Evolutionary conservation across 345 rosid species (phyloP).

Genomic region (Boechera stricta): DNA sequence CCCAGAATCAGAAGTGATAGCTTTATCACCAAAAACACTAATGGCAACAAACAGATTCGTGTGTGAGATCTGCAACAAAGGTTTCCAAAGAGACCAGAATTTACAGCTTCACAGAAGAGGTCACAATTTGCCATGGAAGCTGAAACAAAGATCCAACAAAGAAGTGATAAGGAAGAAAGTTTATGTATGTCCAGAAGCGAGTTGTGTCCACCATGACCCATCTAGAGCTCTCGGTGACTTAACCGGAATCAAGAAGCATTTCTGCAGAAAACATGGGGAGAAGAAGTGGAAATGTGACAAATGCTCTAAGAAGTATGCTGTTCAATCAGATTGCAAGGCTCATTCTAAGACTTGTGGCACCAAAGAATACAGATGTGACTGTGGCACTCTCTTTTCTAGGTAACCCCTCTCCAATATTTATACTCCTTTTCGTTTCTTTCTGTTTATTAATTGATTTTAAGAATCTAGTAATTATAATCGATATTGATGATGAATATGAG

Average conservation of each 20-base stretch:
- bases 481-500: slow-evolving; percentile 19
- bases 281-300: slow-evolving; percentile 98
- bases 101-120: slow-evolving; percentile 87
- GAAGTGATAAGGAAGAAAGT: slow-evolving; percentile 60
- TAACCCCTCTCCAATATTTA: slow-evolving; percentile 25
- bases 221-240: slow-evolving; percentile 94
- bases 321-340: slow-evolving; percentile 98
- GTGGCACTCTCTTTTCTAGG: slow-evolving; percentile 96
- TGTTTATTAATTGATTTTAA: slow-evolving; percentile 9
- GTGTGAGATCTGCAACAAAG: slow-evolving; percentile 92
- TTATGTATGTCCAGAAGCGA: slow-evolving; percentile 71
- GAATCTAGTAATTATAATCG: slow-evolving; percentile 21
- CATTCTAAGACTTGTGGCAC: slow-evolving; percentile 97
- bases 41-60: slow-evolving; percentile 82
- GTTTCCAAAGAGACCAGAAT: slow-evolving; percentile 91
- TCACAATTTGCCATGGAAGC: slow-evolving; percentile 91
- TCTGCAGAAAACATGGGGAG: slow-evolving; percentile 90
- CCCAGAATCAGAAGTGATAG: slow-evolving; percentile 89
- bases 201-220: slow-evolving; percentile 91
- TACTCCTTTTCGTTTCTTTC: background rate
- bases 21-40: slow-evolving; percentile 78
- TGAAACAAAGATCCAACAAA: slow-evolving; percentile 79
- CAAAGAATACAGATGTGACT: slow-evolving; percentile 91
- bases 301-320: slow-evolving; percentile 91
- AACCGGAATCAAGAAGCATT: slow-evolving; percentile 97